Conservation (phyloP, 805 yeast genomes). For the Scheffersomyces ergatensis region DNA sequence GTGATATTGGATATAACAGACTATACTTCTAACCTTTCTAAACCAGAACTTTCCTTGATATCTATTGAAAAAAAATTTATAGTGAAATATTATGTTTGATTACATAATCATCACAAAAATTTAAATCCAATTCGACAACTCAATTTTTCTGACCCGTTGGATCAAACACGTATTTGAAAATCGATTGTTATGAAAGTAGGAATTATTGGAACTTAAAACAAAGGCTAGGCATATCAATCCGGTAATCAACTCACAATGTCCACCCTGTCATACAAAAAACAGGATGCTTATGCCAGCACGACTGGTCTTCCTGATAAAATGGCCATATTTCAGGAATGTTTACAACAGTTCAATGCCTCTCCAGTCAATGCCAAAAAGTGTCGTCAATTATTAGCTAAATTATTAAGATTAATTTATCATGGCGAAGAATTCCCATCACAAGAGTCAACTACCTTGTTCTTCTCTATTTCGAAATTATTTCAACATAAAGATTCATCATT, state of each 20-base stretch:
- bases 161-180: background rate
- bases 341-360: slow-evolving; percentile 86
- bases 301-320: slow-evolving; percentile 82
- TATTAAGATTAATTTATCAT: slow-evolving; percentile 74
- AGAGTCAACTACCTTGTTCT: slow-evolving; percentile 90
- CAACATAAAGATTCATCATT: slow-evolving; percentile 86
- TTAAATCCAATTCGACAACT: background rate
- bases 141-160: background rate
- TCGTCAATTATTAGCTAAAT: slow-evolving; percentile 75
- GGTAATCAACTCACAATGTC: slow-evolving; percentile 63
- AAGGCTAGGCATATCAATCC: too few species aligned
- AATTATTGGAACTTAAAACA: too few species aligned
- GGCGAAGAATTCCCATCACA: slow-evolving; percentile 86
- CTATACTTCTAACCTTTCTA: too few species aligned
- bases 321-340: slow-evolving; percentile 95
- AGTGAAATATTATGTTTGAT: too few species aligned
- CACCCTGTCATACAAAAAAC: slow-evolving; percentile 76
- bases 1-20: too few species aligned
- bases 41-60: too few species aligned
- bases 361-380: slow-evolving; percentile 88
- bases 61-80: too few species aligned
- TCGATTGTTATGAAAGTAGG: too few species aligned
- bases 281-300: slow-evolving; percentile 61
- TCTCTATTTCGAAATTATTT: slow-evolving; percentile 89
- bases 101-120: too few species aligned